Evolutionary conservation across 305 asterid species (phyloP), one percentile per base, ranked within the genome.

Genomic region (Solanum hybrid): DNA sequence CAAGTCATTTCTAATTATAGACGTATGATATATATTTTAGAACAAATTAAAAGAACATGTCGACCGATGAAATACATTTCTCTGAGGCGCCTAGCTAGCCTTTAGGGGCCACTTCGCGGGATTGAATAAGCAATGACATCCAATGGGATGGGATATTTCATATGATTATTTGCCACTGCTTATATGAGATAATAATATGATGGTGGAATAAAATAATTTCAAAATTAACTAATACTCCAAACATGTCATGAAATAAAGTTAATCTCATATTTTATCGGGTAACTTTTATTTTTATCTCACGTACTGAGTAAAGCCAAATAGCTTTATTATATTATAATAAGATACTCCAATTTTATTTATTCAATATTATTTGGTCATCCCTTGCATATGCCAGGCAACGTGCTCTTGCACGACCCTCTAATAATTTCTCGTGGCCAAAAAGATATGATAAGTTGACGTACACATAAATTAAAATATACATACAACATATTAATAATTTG

Each of bases 291-390:
- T 0, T 24, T 69, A 69, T 69, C 0, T 69, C 32, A 69, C 7
- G 60, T 46, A 46, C 60, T 46, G 0, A 60, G 26, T 0, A 60
- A 0, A 20, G 26, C 0, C 71, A 20, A 20, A 0, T 64, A 60
- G 12, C 71, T 20, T 37, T 37, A 37, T 37, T 37, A 37, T 37
- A 60, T 60, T 60, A 20, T 60, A 64, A 60, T 60, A 60, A 0
- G 0, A 60, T 20, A 22, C 71, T 20, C 26, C 6, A 64, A 64
- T 29, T 0, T 60, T 20, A 60, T 60, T 60, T 60, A 60, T 22
- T 66, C 6, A 31, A 20, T 37, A 32, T 77, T 17, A 77, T 34
- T 77, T 77, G 56, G 56, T 22, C 85, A 36, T 78, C 10, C 56
- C 31, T 35, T 35, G 31, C 31, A 71, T 26, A 24, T 78, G 29